These are phyloP conservation scores for Mycena filopes DNA, from an alignment of 768 basidiomycete genomes.

Conservation along the genomic window DNA sequence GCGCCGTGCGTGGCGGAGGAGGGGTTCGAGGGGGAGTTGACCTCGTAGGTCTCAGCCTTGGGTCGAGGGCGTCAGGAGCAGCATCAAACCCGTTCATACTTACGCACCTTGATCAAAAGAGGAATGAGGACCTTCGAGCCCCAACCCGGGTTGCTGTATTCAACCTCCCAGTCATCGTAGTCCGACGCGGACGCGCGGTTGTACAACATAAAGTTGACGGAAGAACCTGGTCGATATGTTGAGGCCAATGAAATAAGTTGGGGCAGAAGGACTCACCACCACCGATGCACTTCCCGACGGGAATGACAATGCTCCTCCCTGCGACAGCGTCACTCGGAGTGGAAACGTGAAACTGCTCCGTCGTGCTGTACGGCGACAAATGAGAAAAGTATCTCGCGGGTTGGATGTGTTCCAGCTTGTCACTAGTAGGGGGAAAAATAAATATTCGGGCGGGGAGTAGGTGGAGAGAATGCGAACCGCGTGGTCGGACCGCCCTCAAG, in stretches of 20 bases:
- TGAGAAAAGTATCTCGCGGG: slow-evolving; percentile 49
- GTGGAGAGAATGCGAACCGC: too few relatives aligned
- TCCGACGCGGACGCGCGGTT: slow-evolving; percentile 30
- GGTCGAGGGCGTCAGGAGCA: too few relatives aligned
- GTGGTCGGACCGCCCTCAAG: too few relatives aligned
- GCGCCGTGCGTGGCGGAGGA: too few relatives aligned
- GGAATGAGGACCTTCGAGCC: slow-evolving; percentile 30
- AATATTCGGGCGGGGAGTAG: too few relatives aligned
- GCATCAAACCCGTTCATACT: too few relatives aligned
- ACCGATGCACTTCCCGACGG: too few relatives aligned
- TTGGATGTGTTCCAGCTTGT: slow-evolving; percentile 48
- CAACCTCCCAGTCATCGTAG: slow-evolving; percentile 42
- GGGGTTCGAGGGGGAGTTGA: too few relatives aligned
- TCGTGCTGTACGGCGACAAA: slow-evolving; percentile 35
- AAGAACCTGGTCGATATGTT: slow-evolving; percentile 49
- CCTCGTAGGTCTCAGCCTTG: too few relatives aligned
- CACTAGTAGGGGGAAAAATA: slow-evolving; percentile 41
- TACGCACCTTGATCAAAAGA: too few relatives aligned
- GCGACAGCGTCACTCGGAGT: not conserved
- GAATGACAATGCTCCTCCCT: not conserved
- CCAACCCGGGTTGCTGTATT: slow-evolving; percentile 37
- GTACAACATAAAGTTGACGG: slow-evolving; percentile 50
- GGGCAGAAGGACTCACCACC: too few relatives aligned
- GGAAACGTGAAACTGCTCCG: not conserved
- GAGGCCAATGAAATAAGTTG: slow-evolving; percentile 39